Evolutionary conservation across 2,329 filamentous ascomycete species (phyloP), one percentile per base, ranked within the genome.

Genomic region (Pestalotiopsis sp.): DNA sequence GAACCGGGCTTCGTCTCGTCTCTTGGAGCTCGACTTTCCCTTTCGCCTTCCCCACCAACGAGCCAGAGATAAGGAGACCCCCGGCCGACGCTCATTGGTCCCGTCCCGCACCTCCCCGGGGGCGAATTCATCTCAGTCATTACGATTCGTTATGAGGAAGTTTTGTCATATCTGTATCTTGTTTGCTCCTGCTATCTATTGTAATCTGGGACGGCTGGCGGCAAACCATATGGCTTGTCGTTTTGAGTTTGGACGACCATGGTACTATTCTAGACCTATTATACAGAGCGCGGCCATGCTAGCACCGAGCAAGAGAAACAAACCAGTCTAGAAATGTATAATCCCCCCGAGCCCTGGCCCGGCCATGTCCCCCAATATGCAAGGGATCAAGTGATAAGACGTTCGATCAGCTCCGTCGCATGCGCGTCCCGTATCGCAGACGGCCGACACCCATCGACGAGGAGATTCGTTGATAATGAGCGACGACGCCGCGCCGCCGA

Each of bases 1-100:
- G 20, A 68, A 68, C 25, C n/a, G 57, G 56, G n/a, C 27, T 36
- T 14, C 20, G n/a, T n/a, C 41, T 66, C 64, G n/a, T 45, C 64
- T 14, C 64, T 31, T 9, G 7, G 7, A 36, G 31, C 31, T 36
- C 31, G 31, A 36, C 31, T 36, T 36, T 36, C 31, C 31, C 31
- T 36, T 36, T 36, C 31, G 7, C 17, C 36, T 17, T 52, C 45
- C 9, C 41, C n/a, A 9, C 17, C 20, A 52, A 6, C 45, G 20
- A 52, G 45, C 45, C 17, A 31, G 31, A 56, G 64, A 66, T 66
- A 66, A 59, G 20, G 64, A 25, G 52, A 11, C 0, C 52, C 25
- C 64, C 25, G 14, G 23, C 39, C n/a, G 60, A 60, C 60, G 64
- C 52, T 17, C 49, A 59, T 23, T 58, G n/a, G 52, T 13, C 39